phyloP scores from a whole-genome alignment of 2,329 filamentous ascomycete species.

The Apiospora arundinis region DNA sequence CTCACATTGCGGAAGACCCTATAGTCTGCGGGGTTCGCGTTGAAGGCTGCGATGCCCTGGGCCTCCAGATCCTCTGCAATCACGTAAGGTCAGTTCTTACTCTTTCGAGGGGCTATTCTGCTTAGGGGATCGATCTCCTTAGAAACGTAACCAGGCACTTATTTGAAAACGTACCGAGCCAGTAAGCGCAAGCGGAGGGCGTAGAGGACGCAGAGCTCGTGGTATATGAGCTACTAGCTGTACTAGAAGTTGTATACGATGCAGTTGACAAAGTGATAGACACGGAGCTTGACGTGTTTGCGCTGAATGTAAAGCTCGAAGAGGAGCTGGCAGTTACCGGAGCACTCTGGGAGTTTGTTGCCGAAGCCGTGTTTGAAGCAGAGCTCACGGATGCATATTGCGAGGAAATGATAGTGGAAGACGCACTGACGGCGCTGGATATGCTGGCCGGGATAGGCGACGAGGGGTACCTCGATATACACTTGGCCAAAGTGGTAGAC shows the following conservation, averaged over 20 bases:
- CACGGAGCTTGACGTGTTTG: neutral
- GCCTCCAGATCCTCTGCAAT: slow-evolving; percentile 37
- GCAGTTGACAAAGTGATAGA: neutral
- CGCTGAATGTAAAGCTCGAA: neutral
- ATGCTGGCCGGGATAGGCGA: neutral
- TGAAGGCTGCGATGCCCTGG: slow-evolving; percentile 43
- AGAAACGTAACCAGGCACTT: neutral
- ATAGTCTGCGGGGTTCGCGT: slow-evolving; percentile 37
- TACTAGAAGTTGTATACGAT: neutral
- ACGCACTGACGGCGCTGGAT: neutral
- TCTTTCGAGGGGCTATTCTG: neutral
- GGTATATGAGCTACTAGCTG: slow-evolving; percentile 6
- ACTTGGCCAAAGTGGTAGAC: slow-evolving; percentile 19
- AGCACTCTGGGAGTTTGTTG: neutral
- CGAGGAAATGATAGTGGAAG: neutral
- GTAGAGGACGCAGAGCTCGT: slow-evolving; percentile 19
- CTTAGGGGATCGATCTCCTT: too few relatives aligned
- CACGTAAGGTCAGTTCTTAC: slow-evolving; percentile 35
- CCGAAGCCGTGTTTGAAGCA: neutral
- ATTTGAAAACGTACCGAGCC: slow-evolving; percentile 10
- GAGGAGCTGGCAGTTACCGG: neutral
- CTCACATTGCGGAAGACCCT: slow-evolving; percentile 46
- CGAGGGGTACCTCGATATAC: neutral
- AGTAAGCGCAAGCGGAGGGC: slow-evolving; percentile 24
- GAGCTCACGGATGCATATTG: neutral